phyloP scores from a whole-genome alignment of 2,329 filamentous ascomycete genomes.

The Aspergillus alliaceus region DNA sequence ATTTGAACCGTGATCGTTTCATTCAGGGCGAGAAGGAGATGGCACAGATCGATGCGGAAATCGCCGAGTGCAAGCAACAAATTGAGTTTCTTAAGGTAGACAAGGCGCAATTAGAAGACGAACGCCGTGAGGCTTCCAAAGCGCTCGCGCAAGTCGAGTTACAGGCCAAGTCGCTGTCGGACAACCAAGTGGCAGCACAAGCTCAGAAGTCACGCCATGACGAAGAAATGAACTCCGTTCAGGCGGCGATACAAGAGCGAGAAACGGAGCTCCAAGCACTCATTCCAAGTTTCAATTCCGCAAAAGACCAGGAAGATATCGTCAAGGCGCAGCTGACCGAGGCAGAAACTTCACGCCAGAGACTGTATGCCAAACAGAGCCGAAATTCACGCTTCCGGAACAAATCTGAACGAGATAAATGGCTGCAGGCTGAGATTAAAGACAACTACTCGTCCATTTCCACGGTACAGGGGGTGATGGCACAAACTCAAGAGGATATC shows the following conservation, averaged over 20 bases:
- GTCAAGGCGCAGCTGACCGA: conserved; percentile 72
- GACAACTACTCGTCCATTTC: conserved; percentile 75
- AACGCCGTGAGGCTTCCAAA: conserved; percentile 79
- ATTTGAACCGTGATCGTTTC: conserved; percentile 75
- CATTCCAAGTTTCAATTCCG: conserved; percentile 73
- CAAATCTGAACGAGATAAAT: conserved; percentile 84
- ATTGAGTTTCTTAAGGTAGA: conserved; percentile 84
- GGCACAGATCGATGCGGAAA: conserved; percentile 72
- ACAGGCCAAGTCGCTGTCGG: conserved; percentile 76
- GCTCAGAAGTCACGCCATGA: conserved; percentile 71
- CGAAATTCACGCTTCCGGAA: conserved; percentile 83
- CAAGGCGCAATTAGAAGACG: conserved; percentile 82
- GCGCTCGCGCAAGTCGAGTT: conserved; percentile 82
- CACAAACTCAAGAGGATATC: conserved; percentile 84
- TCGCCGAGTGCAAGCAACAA: conserved; percentile 76
- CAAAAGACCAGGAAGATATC: conserved; percentile 70
- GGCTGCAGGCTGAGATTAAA: conserved; percentile 75
- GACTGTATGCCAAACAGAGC: conserved; percentile 89
- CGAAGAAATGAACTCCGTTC: conserved; percentile 69
- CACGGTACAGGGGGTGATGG: conserved; percentile 77
- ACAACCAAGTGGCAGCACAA: conserved; percentile 76
- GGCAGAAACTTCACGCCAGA: conserved; percentile 71
- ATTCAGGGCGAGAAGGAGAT: conserved; percentile 78
- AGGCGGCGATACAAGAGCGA: conserved; percentile 70
- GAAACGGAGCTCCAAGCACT: conserved; percentile 74